Percentiles rank a stretch among this genome's conserved stretches.
Conservation (phyloP, 176 grass and related monocot species). For the Thinopyrum elongatum region DNA sequence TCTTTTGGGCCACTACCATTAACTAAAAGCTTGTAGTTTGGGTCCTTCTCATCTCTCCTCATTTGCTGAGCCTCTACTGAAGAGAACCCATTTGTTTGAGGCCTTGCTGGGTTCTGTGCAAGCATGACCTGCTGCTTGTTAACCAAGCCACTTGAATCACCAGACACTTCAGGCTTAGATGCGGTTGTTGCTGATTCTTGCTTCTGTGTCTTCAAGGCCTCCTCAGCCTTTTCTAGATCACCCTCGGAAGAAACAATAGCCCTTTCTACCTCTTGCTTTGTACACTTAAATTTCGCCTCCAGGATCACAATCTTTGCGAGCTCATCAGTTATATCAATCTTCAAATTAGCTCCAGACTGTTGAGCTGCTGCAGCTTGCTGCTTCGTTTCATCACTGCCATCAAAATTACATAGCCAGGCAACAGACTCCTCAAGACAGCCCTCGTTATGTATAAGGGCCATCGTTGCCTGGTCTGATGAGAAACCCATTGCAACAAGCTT, state of each 20-base stretch:
- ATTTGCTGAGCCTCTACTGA: conserved; percentile 46
- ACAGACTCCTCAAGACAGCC: conserved; percentile 85
- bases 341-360: conserved; percentile 67
- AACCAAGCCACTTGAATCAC: conserved; percentile 47
- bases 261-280: conserved; percentile 96
- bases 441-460: conserved; percentile 98
- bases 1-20: conserved; percentile 58
- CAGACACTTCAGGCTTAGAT: conserved; percentile 50
- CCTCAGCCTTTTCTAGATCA: conserved; percentile 84
- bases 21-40: conserved; percentile 62
- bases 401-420: conserved; percentile 86
- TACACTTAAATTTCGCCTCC: conserved; percentile 74
- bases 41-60: conserved; percentile 77
- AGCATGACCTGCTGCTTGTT: conserved; percentile 54
- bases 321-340: conserved; percentile 91
- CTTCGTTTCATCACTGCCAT: conserved; percentile 77
- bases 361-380: conserved; percentile 60
- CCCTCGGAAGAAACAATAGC: conserved; percentile 91
- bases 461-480: conserved; percentile 86
- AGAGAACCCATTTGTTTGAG: conserved; percentile 59
- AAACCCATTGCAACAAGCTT: conserved; percentile 96
- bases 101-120: conserved; percentile 46
- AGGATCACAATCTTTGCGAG: conserved; percentile 72
- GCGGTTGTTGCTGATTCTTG: conserved; percentile 51
- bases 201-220: conserved; percentile 75